phyloP scores from a whole-genome alignment of 441 rosid species.

The Pelargonium fulgidum region DNA sequence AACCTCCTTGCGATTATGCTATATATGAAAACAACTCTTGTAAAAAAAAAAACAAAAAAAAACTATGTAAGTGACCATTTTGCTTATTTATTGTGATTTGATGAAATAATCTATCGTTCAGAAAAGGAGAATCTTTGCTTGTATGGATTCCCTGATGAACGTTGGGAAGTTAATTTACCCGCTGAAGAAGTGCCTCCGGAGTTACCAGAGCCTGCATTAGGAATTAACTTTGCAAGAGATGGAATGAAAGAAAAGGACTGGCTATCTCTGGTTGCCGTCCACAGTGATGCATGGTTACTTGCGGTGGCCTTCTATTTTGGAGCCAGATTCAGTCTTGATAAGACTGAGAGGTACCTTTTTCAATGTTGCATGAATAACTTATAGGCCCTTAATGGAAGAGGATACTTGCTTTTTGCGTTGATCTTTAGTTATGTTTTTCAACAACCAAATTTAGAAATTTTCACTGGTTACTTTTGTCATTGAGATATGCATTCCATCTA shows the following conservation, averaged over 20 bases:
- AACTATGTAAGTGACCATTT: background rate
- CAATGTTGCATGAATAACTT: background rate
- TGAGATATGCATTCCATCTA: background rate
- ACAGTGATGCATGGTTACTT: conserved; percentile 94
- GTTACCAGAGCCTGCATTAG: conserved; percentile 95
- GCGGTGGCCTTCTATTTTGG: conserved; percentile 89
- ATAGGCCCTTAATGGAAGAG: too few relatives aligned
- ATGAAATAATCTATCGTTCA: conserved; percentile 17
- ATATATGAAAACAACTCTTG: too few relatives aligned
- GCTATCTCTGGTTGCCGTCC: conserved; percentile 90
- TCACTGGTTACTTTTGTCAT: background rate
- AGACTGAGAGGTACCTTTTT: conserved; percentile 68
- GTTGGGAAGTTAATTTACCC: conserved; percentile 95
- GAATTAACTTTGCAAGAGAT: conserved; percentile 95
- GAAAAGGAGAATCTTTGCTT: conserved; percentile 90
- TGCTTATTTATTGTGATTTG: background rate
- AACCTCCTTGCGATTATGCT: too few relatives aligned
- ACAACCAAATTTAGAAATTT: background rate
- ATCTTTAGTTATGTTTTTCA: background rate
- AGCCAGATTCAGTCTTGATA: conserved; percentile 82
- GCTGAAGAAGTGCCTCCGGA: conserved; percentile 98
- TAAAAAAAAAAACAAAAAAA: too few relatives aligned
- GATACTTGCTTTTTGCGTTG: background rate
- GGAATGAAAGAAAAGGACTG: conserved; percentile 96
- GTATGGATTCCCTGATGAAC: conserved; percentile 83